Evolutionary conservation across 805 yeast genomes (phyloP), one percentile per base, ranked within the genome.

Genomic region (Saccharomycopsis sp.): DNA sequence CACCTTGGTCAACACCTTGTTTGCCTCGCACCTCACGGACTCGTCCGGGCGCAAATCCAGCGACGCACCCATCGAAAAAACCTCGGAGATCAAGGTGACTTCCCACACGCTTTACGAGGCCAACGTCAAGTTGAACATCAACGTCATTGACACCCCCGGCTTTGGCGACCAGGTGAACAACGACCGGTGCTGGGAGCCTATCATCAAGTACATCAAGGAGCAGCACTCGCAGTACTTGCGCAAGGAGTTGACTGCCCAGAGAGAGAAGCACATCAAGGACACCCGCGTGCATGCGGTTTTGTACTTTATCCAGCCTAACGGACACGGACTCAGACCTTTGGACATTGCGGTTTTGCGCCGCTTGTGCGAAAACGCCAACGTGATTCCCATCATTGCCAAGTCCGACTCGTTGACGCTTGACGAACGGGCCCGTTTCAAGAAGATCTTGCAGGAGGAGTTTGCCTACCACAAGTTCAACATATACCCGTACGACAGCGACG

Each of bases 101-200:
- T 71, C 80, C n/a, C 91, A 86, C 61, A 78, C 80, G 16, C 78
- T 94, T 63, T 73, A 83, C 58, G 99, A 94, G 73, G 91, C 90
- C 70, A 88, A 87, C 63, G 98, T 94, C 58, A 83, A 85, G 62
- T 81, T 94, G 70, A 86, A 86, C 66, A 75, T 94, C 63, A 91
- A 90, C 66, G 84, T 94, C 57, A 89, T 94, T 68, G 99, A 94
- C 70, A 94, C 99, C 2, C 98, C 98, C 20, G 98, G 98, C 15
- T 94, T 90, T 76, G 98, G 97, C 46, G 99, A 94, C 77, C 97
- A 89, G 74, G 87, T 94, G 64, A 89, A 91, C 75, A 91, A 91
- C 73, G 95, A 89, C 67, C 88, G 87, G 73, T 91, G 96, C 73
- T 92, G 97, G 97, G 98, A 91, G 66, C 97, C 97, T 55, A 84